Evolutionary conservation across 305 asterid genomes (phyloP).

Genomic region (Rubia peregrina): DNA sequence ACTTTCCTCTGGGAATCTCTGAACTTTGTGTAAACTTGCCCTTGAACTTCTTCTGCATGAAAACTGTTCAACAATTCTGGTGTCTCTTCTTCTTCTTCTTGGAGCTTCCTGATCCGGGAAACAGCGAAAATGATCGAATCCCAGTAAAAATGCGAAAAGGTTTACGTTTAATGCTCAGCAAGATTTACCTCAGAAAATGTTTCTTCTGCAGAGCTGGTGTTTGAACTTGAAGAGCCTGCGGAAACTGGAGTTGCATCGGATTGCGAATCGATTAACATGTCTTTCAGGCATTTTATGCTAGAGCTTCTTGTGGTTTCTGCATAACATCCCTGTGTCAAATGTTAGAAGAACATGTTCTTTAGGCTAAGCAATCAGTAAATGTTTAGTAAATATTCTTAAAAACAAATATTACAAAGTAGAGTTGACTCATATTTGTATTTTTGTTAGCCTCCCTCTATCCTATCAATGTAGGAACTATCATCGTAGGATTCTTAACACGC

Average conservation of each 20-base stretch:
- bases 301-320: slow-evolving; percentile 28
- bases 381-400: slow-evolving; percentile 9
- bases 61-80: slow-evolving; percentile 24
- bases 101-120: slow-evolving; percentile 31
- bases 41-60: slow-evolving; percentile 27
- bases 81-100: slow-evolving; percentile 14
- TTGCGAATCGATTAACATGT: slow-evolving; percentile 65
- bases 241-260: slow-evolving; percentile 44
- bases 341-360: slow-evolving; percentile 17
- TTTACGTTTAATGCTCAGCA: not conserved
- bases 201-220: slow-evolving; percentile 35
- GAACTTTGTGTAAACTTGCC: slow-evolving; percentile 24
- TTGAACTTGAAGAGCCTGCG: slow-evolving; percentile 23
- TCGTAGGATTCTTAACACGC: too few relatives aligned
- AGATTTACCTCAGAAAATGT: slow-evolving; percentile 37
- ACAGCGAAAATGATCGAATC: slow-evolving; percentile 8
- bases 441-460: too few relatives aligned
- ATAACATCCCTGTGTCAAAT: slow-evolving; percentile 17
- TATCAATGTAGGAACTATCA: too few relatives aligned
- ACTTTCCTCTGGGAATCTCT: slow-evolving; percentile 32
- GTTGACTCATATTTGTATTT: too few relatives aligned
- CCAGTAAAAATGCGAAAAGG: not conserved
- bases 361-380: not conserved
- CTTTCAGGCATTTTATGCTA: slow-evolving; percentile 55
- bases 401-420: not conserved